These are phyloP conservation scores for Turnera subulata DNA, from an alignment of 345 rosid species.

Conservation along the genomic window DNA sequence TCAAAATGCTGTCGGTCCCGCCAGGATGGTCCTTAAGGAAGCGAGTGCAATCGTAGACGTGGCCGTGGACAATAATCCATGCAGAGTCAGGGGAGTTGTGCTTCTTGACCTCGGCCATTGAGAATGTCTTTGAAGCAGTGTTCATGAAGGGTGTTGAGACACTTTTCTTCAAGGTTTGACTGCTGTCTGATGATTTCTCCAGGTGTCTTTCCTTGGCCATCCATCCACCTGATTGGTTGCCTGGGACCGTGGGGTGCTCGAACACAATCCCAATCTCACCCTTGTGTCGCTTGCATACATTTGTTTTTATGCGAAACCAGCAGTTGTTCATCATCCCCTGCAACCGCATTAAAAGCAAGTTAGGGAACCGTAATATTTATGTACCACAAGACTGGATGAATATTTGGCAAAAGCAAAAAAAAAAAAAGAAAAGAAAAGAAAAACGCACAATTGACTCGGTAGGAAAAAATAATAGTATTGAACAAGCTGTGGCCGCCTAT, in stretches of 20 bases:
- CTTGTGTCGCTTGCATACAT: slow-evolving; percentile 67
- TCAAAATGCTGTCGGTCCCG: slow-evolving; percentile 74
- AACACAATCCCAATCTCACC: slow-evolving; percentile 93
- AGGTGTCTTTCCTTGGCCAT: slow-evolving; percentile 85
- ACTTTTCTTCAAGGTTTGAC: slow-evolving; percentile 60
- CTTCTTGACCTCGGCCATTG: slow-evolving; percentile 61
- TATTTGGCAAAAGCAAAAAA: too few relatives aligned
- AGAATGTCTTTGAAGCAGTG: slow-evolving; percentile 53
- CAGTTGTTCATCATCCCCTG: slow-evolving; percentile 99
- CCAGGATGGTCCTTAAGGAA: slow-evolving; percentile 95
- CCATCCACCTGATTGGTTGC: slow-evolving; percentile 96
- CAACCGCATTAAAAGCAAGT: too few relatives aligned
- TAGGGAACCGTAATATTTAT: too few relatives aligned
- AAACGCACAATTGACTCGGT: too few relatives aligned
- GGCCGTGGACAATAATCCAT: slow-evolving; percentile 94
- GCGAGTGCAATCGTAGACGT: slow-evolving; percentile 82
- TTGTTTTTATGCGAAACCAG: slow-evolving; percentile 80
- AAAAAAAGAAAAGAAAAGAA: too few relatives aligned
- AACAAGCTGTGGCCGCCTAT: too few relatives aligned
- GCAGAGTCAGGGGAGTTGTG: slow-evolving; percentile 73
- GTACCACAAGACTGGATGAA: too few relatives aligned
- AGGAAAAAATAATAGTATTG: too few relatives aligned
- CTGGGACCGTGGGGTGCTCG: slow-evolving; percentile 92
- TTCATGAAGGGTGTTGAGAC: slow-evolving; percentile 91
- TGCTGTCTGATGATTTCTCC: slow-evolving; percentile 49